These are phyloP conservation scores for Aegilops speltoides DNA, from an alignment of 176 grass and related monocot genomes.

Conservation along the genomic window DNA sequence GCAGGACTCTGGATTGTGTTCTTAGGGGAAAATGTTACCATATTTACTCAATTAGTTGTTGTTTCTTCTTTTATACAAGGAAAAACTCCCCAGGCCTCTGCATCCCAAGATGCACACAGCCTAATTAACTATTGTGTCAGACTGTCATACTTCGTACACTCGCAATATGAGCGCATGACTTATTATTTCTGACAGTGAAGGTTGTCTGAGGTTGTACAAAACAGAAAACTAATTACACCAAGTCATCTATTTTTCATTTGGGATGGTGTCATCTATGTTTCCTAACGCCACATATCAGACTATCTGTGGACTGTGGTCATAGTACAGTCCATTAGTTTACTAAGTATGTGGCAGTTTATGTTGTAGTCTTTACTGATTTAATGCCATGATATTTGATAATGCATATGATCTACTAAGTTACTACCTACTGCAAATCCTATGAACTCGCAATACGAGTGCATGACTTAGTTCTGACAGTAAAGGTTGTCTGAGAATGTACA, in stretches of 20 bases:
- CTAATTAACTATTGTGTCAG: neutral
- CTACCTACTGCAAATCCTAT: neutral
- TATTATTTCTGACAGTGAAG: neutral
- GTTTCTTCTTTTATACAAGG: neutral
- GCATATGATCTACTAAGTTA: neutral
- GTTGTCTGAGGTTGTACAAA: neutral
- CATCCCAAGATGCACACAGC: neutral
- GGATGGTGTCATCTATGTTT: neutral
- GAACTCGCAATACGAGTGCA: neutral
- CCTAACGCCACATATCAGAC: neutral
- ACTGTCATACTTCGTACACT: neutral
- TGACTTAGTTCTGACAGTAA: neutral
- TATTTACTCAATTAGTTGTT: neutral
- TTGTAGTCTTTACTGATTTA: neutral
- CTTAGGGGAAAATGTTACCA: neutral
- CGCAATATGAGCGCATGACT: neutral
- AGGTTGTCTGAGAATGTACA: neutral
- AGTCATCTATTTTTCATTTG: neutral
- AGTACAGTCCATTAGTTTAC: neutral
- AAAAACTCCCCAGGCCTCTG: neutral
- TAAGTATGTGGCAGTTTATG: neutral
- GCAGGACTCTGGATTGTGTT: neutral
- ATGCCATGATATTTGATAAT: neutral
- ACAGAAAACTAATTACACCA: neutral
- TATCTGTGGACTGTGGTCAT: neutral